Evolutionary conservation across 1,284 basidiomycete genomes (phyloP).

Genomic region (Apiotrichum brassicae): DNA sequence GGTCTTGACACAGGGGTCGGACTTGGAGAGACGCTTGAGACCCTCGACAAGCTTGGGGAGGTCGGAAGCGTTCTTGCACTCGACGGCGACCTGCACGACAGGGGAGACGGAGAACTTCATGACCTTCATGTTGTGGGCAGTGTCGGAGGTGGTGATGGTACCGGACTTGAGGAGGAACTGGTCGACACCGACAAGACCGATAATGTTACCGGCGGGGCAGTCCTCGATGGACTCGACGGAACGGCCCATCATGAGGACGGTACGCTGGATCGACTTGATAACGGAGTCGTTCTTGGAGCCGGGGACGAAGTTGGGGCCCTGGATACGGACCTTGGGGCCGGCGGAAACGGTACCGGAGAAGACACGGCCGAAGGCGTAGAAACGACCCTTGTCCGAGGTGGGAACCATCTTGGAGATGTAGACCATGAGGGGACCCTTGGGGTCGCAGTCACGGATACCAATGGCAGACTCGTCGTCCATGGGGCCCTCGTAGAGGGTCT

Average conservation of each 20-base stretch:
- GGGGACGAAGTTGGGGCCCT: slow-evolving; percentile 97
- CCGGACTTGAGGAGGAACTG: slow-evolving; percentile 99
- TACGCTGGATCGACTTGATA: slow-evolving; percentile 97
- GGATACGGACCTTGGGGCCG: slow-evolving; percentile 98
- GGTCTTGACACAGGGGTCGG: slow-evolving; percentile 97
- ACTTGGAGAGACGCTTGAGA: slow-evolving; percentile 99
- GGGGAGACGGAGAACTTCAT: slow-evolving; percentile 99
- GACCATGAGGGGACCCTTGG: slow-evolving; percentile 92
- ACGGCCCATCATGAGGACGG: slow-evolving; percentile 99
- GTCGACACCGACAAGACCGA: slow-evolving; percentile 99
- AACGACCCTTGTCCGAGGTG: slow-evolving; percentile 99
- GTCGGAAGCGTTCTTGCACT: slow-evolving; percentile 99
- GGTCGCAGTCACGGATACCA: slow-evolving; percentile 97
- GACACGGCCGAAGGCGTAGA: slow-evolving; percentile 99
- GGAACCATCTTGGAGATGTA: slow-evolving; percentile 99
- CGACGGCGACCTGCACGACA: slow-evolving; percentile 98
- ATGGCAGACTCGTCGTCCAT: slow-evolving; percentile 99
- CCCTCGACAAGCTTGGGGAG: slow-evolving; percentile 99
- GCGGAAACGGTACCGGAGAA: slow-evolving; percentile 97
- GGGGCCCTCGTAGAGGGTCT: slow-evolving; percentile 99
- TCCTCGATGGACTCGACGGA: slow-evolving; percentile 98
- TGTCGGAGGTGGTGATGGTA: slow-evolving; percentile 95
- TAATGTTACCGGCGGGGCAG: slow-evolving; percentile 97
- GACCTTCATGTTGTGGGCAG: slow-evolving; percentile 99
- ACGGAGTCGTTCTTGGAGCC: slow-evolving; percentile 99